Base-by-base conservation (phyloP, 1,139 yeast species). In the Dujonia santamariae region DNA sequence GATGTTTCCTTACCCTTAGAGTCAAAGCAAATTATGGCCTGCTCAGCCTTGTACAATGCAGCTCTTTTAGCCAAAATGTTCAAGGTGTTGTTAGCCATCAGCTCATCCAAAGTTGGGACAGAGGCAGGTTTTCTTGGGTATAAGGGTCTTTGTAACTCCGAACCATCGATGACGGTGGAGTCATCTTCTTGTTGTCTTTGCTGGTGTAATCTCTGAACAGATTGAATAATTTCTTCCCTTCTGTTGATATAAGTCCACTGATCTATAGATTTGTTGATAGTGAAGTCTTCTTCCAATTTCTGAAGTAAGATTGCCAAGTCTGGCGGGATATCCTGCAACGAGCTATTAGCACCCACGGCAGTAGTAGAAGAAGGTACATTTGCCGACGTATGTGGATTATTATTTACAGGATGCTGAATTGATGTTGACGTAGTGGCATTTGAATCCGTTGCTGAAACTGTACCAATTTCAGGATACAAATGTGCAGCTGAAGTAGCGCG, bases 1-100 rank as follows among this genome's bases (percentile, higher is more conserved):
- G 74, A 72, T 1, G 75, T 67, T 51, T 90, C 97, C 53, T 86
- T 90, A 4, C 96, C 97, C 47, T 77, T 83, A 3, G 74, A 55
- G 50, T 88, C 96, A 19, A 92, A 63, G 3, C 80, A 75, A 29
- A 81, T 60, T 34, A 92, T 71, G 0, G 97, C 97, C 14, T 72
- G 69, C 40, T 85, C 90, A 17, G 75, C 64, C 28, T 79, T 78
- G 47, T 80, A 80, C 2, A 75, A 59, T 17, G 70, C 67, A 2
- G 90, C 95, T 26, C 98, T 63, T 38, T 78, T 79, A 27, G 90
- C 68, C 42, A 92, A 63, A 19, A 88, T 82, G 7, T 81, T 71
- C 2, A 94, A 80, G 38, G 92, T 62, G 39, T 83, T 78, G 11
- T 38, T 37, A 14, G 33, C 48, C 11, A 9, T 12, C 11, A 21